These are phyloP conservation scores for Trametes cubensis DNA, from an alignment of 768 basidiomycete species.

Conservation along the genomic window DNA sequence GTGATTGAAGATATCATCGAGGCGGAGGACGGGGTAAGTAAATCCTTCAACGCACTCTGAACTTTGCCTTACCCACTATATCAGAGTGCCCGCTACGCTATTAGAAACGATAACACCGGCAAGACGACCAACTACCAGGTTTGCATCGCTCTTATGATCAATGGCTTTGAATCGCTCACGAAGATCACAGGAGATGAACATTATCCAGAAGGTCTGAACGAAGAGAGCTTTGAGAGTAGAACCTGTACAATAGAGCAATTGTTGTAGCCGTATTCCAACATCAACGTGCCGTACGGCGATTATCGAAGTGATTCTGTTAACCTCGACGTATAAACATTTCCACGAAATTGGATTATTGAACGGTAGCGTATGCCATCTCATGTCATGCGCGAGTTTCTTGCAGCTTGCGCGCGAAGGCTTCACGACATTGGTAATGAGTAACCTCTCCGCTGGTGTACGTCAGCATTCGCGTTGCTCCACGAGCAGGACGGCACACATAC, in stretches of 20 bases:
- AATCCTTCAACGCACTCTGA: neutral
- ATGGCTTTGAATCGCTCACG: neutral
- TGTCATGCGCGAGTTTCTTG: slow-evolving; percentile 38
- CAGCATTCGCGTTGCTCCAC: neutral
- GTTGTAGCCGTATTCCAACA: neutral
- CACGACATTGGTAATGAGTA: slow-evolving; percentile 95
- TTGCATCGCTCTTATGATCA: neutral
- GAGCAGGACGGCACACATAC: slow-evolving; percentile 43
- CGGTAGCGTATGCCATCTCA: no score
- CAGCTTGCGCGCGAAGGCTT: slow-evolving; percentile 67
- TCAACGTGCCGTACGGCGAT: no score
- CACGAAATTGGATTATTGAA: no score
- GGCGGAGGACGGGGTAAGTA: slow-evolving; percentile 38
- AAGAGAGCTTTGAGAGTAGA: neutral
- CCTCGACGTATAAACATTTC: no score
- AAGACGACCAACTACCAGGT: slow-evolving; percentile 45
- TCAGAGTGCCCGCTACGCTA: slow-evolving; percentile 39
- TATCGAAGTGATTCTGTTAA: no score
- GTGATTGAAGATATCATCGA: slow-evolving; percentile 38
- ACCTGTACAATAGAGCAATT: neutral
- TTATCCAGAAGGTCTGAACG: slow-evolving; percentile 35
- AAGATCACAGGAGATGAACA: slow-evolving; percentile 40
- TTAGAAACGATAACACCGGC: slow-evolving; percentile 48
- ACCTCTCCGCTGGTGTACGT: slow-evolving; percentile 76
- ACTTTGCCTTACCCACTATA: neutral